Percentiles rank a stretch among this genome's conserved stretches.
phyloP scores from a whole-genome alignment of 208 protist genomes.

The Leishmania lainsoni region DNA sequence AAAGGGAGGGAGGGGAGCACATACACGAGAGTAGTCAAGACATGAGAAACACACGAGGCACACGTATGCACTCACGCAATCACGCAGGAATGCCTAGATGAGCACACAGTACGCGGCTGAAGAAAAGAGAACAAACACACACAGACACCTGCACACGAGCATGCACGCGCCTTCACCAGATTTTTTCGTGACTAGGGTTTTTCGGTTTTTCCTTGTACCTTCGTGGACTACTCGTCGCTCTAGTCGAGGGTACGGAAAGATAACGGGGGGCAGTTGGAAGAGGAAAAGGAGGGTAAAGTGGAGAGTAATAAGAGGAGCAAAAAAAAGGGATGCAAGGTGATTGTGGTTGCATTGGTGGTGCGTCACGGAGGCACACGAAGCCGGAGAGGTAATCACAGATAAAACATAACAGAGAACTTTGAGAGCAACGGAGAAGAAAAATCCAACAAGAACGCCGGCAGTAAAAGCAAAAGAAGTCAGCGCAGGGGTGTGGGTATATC shows the following conservation, averaged over 20 bases:
- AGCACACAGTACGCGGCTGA: neutral
- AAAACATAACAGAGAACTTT: neutral
- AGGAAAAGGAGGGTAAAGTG: neutral
- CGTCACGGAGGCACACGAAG: neutral
- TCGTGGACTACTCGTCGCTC: neutral
- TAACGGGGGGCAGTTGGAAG: neutral
- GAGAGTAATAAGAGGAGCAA: neutral
- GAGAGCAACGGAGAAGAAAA: neutral
- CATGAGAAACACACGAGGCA: neutral
- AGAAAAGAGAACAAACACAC: neutral
- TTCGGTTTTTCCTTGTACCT: neutral
- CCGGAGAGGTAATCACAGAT: neutral
- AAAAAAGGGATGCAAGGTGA: neutral
- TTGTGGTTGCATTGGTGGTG: neutral
- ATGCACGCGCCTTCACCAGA: neutral
- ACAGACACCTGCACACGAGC: neutral
- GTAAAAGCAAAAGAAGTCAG: neutral
- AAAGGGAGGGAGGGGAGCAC: neutral
- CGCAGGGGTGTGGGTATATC: neutral
- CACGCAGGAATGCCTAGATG: neutral
- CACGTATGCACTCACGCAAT: neutral
- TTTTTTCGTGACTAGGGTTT: neutral
- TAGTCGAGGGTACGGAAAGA: neutral
- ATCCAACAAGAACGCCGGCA: neutral
- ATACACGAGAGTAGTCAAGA: neutral